A percentile compares a stretch with the other conserved stretches of the same genome.
phyloP scores from a whole-genome alignment of 495 filamentous ascomycete species.

The Penicillium argentinense region DNA sequence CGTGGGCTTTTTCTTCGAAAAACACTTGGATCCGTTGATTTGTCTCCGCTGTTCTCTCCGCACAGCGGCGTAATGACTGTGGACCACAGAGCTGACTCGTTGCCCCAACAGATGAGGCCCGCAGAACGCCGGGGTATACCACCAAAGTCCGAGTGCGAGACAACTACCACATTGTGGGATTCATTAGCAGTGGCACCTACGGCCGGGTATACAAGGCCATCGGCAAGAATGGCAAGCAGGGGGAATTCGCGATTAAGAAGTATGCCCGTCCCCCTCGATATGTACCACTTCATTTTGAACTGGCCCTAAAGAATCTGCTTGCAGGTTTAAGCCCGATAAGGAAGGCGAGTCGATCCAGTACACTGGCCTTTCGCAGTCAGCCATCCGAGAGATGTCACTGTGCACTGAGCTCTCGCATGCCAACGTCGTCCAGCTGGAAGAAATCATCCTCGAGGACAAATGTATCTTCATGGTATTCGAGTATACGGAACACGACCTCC shows the following conservation, averaged over 20 bases:
- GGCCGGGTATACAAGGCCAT: constrained; percentile 95
- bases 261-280: constrained; percentile 23
- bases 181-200: constrained; percentile 99
- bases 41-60: constrained; percentile 15
- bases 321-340: constrained; percentile 97
- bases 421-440: constrained; percentile 87
- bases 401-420: constrained; percentile 88
- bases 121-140: constrained; percentile 61
- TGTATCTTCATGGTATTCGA: constrained; percentile 99
- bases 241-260: constrained; percentile 97
- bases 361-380: constrained; percentile 96
- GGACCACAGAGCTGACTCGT: constrained; percentile 8
- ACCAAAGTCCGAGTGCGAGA: constrained; percentile 88
- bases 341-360: constrained; percentile 94
- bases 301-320: too few relatives aligned
- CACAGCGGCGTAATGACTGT: constrained; percentile 9
- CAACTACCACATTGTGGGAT: constrained; percentile 92
- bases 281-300: not conserved
- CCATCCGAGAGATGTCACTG: constrained; percentile 97
- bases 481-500: constrained; percentile 93
- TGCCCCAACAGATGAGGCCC: too few relatives aligned
- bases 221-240: constrained; percentile 69
- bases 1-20: constrained; percentile 11
- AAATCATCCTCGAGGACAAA: constrained; percentile 98
- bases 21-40: constrained; percentile 19